Evolutionary conservation across 176 grass and related monocot species (phyloP), one percentile per base, ranked within the genome.

Genomic region (Oryza nivara): DNA sequence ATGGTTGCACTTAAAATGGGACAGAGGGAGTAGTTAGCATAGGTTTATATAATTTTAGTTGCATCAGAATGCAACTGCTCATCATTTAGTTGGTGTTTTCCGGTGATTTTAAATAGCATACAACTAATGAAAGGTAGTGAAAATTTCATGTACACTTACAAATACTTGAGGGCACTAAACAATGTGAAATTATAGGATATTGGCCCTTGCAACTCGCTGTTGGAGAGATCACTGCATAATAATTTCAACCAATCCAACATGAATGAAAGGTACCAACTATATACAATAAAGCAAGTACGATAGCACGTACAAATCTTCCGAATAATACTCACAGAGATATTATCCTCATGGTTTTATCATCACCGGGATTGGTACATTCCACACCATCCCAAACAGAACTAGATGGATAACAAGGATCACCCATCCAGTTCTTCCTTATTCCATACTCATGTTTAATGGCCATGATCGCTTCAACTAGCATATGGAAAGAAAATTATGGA

Each of bases 331-430:
- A 92, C 82, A 92, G 2, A 48, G 71, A 47, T 79, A 51, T 86
- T 72, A 92, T 81, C 41, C 76, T 90, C 44, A 41, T 45, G 0
- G 66, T 17, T 66, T 43, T 67, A 4, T 4, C 35, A 68, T n/a
- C 64, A 2, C 41, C 16, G 7, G 8, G 16, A 19, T 28, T 88
- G 67, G 35, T 85, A 41, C 90, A 92, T 36, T 67, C 69, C 61
- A 92, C 41, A 13, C 86, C 90, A 3, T 85, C 65, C 86, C 82
- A 92, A 61, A 46, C 15, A 82, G 51, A 82, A 16, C 48, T 22
- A 15, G 11, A 26, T 32, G 90, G 90, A 4, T 61, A 88, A 76
- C 90, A 92, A 30, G 86, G 90, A 82, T 92, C 82, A 1, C 82
- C 86, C 65, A 73, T 56, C 79, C 86, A 88, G 32, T 83, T 88